A percentile compares a stretch with the other conserved stretches of the same genome.
phyloP scores from a whole-genome alignment of 495 filamentous ascomycete genomes.

The Terfezia claveryi region DNA sequence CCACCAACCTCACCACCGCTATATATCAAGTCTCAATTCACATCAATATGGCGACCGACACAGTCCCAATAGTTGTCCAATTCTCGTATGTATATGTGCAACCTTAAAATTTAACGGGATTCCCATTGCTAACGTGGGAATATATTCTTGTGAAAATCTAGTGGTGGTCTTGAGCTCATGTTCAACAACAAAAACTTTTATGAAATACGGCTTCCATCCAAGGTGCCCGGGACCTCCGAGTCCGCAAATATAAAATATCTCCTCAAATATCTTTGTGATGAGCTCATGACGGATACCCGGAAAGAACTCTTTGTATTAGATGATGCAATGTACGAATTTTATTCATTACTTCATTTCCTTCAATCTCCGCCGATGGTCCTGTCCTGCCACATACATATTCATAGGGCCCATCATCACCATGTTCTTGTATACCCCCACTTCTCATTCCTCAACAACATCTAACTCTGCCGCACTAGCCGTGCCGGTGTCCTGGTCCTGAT shows the following conservation, averaged over 20 bases:
- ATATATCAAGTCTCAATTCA: too few species aligned
- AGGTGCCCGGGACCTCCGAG: slow-evolving; percentile 22
- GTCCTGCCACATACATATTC: too few species aligned
- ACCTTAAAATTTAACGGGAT: neutral
- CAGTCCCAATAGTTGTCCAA: slow-evolving; percentile 40
- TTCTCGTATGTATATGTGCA: slow-evolving; percentile 38
- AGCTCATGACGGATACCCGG: slow-evolving; percentile 65
- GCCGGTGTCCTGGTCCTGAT: slow-evolving; percentile 94
- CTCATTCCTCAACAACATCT: neutral
- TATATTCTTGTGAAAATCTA: slow-evolving; percentile 18
- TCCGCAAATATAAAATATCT: slow-evolving; percentile 53
- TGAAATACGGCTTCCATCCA: slow-evolving; percentile 41
- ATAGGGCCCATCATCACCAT: neutral
- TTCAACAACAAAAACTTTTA: slow-evolving; percentile 65
- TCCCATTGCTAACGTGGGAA: neutral
- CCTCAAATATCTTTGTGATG: slow-evolving; percentile 55
- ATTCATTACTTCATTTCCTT: neutral
- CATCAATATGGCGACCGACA: too few species aligned
- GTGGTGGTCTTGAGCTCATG: slow-evolving; percentile 87
- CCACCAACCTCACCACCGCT: too few species aligned
- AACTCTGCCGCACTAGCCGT: slow-evolving; percentile 31
- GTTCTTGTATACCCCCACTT: slow-evolving; percentile 1
- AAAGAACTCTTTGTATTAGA: slow-evolving; percentile 80
- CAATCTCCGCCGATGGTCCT: too few species aligned
- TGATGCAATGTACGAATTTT: slow-evolving; percentile 50